phyloP scores from a whole-genome alignment of 495 filamentous ascomycete genomes.

The Thozetella sp. region DNA sequence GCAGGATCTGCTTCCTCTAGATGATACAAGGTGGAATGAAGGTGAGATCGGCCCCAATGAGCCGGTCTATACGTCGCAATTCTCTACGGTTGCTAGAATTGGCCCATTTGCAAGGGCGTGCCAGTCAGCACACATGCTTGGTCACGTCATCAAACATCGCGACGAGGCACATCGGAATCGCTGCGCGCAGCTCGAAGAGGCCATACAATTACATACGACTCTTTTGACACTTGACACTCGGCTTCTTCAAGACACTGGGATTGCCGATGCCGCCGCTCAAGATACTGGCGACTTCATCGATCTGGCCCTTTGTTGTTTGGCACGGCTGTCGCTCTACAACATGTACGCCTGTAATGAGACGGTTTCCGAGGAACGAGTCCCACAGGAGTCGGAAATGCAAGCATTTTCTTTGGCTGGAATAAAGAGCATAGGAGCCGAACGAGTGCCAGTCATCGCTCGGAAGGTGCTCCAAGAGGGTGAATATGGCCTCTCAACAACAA shows the following conservation, averaged over 20 bases:
- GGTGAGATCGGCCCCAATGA: constrained; percentile 19
- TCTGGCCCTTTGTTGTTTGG: constrained; percentile 17
- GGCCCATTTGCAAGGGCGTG: constrained; percentile 39
- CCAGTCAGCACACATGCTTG: constrained; percentile 40
- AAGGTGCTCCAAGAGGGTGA: constrained; percentile 10
- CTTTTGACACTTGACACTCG: constrained; percentile 12
- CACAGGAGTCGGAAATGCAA: constrained; percentile 19
- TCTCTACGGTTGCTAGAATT: constrained; percentile 17
- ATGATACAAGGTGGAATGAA: constrained; percentile 16
- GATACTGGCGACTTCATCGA: not conserved
- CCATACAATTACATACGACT: constrained; percentile 17
- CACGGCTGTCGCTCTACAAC: constrained; percentile 18
- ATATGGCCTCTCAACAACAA: not conserved
- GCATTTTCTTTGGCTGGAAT: constrained; percentile 13
- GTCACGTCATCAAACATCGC: constrained; percentile 37
- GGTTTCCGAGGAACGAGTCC: constrained; percentile 15
- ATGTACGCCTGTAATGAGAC: constrained; percentile 22
- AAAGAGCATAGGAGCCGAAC: constrained; percentile 3
- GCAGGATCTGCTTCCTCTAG: constrained; percentile 15
- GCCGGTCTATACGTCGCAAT: constrained; percentile 18
- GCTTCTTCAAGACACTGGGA: constrained; percentile 4
- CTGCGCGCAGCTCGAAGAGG: constrained; percentile 13
- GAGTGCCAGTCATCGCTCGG: constrained; percentile 11
- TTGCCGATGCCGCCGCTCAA: not conserved
- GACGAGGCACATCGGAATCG: constrained; percentile 8